Conservation (phyloP, 2,329 filamentous ascomycete species). For the Cercospora zeina region DNA sequence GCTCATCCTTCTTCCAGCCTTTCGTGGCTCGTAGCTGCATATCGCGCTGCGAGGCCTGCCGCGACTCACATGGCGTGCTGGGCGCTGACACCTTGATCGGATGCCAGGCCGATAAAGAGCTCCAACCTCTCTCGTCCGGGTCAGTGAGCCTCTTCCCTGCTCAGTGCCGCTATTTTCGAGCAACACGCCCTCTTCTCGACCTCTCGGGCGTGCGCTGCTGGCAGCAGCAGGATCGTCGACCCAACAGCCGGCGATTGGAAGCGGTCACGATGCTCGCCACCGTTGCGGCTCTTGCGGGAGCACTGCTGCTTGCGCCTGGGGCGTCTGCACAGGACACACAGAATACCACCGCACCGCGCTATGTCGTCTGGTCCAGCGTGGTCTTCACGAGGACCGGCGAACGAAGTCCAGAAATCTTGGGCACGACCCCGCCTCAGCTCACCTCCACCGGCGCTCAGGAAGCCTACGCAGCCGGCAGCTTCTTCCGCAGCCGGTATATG, state of each 20-base stretch:
- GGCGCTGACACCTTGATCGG: conserved; percentile 6
- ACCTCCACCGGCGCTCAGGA: conserved; percentile 59
- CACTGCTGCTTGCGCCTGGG: conserved; percentile 27
- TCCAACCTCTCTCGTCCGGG: conserved; percentile 16
- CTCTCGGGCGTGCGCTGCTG: conserved; percentile 8
- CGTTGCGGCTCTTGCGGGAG: conserved; percentile 24
- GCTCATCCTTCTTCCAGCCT: conserved; percentile 9
- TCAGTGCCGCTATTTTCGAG: conserved; percentile 1
- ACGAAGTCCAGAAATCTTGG: conserved; percentile 50
- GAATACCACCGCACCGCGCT: conserved; percentile 14
- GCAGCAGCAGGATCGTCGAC: conserved; percentile 5
- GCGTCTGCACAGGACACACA: conserved; percentile 24
- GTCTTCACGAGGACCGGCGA: conserved; percentile 59
- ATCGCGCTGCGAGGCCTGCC: conserved; percentile 7
- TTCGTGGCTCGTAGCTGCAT: conserved; percentile 8
- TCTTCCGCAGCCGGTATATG: conserved; percentile 57
- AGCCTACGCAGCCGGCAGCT: conserved; percentile 52
- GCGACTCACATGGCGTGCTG: conserved; percentile 15
- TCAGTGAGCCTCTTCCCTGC: conserved; percentile 19
- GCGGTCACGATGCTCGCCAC: conserved; percentile 29
- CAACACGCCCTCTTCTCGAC: background rate
- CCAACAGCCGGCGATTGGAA: background rate
- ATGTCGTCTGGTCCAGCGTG: conserved; percentile 52
- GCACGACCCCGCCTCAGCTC: conserved; percentile 42
- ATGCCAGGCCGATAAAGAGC: conserved; percentile 27